Conservation (phyloP, 108 stramenopile genomes). For the Nitzschia inconspicua region DNA sequence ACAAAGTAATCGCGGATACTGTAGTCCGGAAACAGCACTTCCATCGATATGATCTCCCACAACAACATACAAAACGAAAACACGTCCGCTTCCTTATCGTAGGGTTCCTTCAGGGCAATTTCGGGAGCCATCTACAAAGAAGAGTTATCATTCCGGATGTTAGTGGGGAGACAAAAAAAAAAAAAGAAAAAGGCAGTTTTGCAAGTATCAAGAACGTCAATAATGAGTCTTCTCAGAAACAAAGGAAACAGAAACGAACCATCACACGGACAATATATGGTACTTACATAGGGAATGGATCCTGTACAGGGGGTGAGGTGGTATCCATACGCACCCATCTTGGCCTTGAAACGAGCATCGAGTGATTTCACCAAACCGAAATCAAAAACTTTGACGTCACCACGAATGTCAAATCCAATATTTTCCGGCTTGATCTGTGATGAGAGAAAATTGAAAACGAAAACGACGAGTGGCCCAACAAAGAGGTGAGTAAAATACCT, state of each 20-base stretch:
- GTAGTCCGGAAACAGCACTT: conserved; percentile 25
- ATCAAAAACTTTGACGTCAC: conserved; percentile 52
- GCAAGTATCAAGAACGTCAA: neutral
- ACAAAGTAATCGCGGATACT: conserved; percentile 22
- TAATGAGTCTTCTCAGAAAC: neutral
- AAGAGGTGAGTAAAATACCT: neutral
- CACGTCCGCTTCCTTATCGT: conserved; percentile 59
- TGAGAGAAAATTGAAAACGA: neutral
- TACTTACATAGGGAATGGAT: conserved; percentile 24
- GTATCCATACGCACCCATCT: conserved; percentile 29
- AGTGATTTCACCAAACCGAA: conserved; percentile 42
- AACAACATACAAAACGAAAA: conserved; percentile 67
- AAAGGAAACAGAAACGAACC: neutral
- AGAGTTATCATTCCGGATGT: neutral
- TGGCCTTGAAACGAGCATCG: conserved; percentile 12
- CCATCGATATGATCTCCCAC: conserved; percentile 46
- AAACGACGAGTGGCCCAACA: neutral
- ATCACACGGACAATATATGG: neutral
- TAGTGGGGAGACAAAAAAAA: neutral
- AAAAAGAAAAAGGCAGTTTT: neutral
- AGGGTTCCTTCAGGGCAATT: conserved; percentile 53
- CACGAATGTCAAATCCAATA: conserved; percentile 45
- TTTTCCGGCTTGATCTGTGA: conserved; percentile 32
- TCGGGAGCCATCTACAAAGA: conserved; percentile 65
- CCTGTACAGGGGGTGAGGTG: conserved; percentile 32